Conservation (phyloP, 2,329 filamentous ascomycete genomes). For the Huntiella savannae region DNA sequence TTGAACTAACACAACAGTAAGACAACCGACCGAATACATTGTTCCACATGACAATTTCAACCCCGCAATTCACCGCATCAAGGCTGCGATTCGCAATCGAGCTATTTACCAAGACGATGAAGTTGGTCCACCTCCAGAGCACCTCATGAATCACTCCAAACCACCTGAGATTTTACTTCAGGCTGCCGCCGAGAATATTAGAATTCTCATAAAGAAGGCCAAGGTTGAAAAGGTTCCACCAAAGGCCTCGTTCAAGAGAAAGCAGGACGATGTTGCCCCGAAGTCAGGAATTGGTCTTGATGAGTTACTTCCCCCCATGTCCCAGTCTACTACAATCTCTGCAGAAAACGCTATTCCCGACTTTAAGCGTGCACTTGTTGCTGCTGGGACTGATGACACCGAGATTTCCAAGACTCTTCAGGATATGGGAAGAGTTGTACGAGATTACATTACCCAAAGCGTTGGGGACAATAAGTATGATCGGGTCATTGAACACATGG, state of each 20-base stretch:
- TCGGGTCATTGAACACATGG: slow-evolving; percentile 54
- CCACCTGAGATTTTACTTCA: slow-evolving; percentile 49
- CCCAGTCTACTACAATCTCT: slow-evolving; percentile 19
- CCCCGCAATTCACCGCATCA: slow-evolving; percentile 71
- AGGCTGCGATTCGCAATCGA: slow-evolving; percentile 65
- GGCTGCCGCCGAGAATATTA: slow-evolving; percentile 36
- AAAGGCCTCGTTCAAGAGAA: slow-evolving; percentile 55
- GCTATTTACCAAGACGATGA: slow-evolving; percentile 53
- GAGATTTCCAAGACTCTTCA: slow-evolving; percentile 48
- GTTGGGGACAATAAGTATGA: slow-evolving; percentile 59
- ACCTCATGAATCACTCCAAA: slow-evolving; percentile 52
- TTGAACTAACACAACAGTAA: slow-evolving; percentile 16
- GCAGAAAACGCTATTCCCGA: slow-evolving; percentile 68
- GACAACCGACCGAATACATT: slow-evolving; percentile 46
- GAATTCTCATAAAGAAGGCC: slow-evolving; percentile 46
- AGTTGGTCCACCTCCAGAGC: slow-evolving; percentile 40
- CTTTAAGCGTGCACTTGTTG: slow-evolving; percentile 59
- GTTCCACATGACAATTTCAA: slow-evolving; percentile 67
- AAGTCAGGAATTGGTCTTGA: slow-evolving; percentile 81
- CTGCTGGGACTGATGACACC: slow-evolving; percentile 36
- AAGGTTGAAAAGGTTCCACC: slow-evolving; percentile 82
- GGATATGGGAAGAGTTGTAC: slow-evolving; percentile 57
- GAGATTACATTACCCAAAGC: slow-evolving; percentile 48
- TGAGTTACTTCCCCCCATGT: slow-evolving; percentile 29
- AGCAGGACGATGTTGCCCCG: slow-evolving; percentile 54